These are phyloP conservation scores for Fusarium sp. DNA, from an alignment of 2,329 filamentous ascomycete genomes.

Conservation along the genomic window DNA sequence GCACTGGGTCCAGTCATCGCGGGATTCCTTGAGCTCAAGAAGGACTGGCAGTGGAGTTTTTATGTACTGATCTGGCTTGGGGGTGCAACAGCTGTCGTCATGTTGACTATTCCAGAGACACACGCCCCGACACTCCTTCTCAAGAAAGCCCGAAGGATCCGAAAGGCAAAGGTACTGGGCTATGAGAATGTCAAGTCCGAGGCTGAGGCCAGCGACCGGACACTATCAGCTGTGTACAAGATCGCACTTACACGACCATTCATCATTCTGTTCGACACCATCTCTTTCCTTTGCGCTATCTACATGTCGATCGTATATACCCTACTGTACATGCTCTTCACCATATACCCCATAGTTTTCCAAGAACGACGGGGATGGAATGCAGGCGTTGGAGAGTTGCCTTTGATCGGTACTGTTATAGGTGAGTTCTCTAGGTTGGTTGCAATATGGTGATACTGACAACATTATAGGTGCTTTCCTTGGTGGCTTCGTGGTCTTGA, in stretches of 20 bases:
- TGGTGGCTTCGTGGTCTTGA: slow-evolving; percentile 32
- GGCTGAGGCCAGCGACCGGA: slow-evolving; percentile 21
- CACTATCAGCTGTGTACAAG: slow-evolving; percentile 62
- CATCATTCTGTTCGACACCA: slow-evolving; percentile 81
- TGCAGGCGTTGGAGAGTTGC: slow-evolving; percentile 36
- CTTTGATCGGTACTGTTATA: slow-evolving; percentile 41
- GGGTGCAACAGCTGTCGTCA: slow-evolving; percentile 83
- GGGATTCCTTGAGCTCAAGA: slow-evolving; percentile 76
- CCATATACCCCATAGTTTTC: slow-evolving; percentile 76
- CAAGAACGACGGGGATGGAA: slow-evolving; percentile 56
- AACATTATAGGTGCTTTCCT: slow-evolving; percentile 25
- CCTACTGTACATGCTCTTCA: slow-evolving; percentile 78
- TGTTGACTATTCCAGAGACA: slow-evolving; percentile 86
- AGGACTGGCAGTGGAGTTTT: slow-evolving; percentile 70
- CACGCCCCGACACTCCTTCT: slow-evolving; percentile 81
- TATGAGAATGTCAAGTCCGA: slow-evolving; percentile 33
- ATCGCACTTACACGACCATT: slow-evolving; percentile 80
- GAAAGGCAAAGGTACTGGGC: slow-evolving; percentile 36
- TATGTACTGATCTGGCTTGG: slow-evolving; percentile 71
- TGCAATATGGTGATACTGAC: not conserved
- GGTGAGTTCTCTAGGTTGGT: not conserved
- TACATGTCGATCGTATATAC: slow-evolving; percentile 86
- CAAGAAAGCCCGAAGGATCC: slow-evolving; percentile 32
- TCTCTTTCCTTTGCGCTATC: slow-evolving; percentile 81
- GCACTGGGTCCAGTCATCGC: slow-evolving; percentile 67